A percentile compares a stretch with the other conserved stretches of the same genome.
phyloP scores from a whole-genome alignment of 106 monocot species.

The Dioscorea alata region DNA sequence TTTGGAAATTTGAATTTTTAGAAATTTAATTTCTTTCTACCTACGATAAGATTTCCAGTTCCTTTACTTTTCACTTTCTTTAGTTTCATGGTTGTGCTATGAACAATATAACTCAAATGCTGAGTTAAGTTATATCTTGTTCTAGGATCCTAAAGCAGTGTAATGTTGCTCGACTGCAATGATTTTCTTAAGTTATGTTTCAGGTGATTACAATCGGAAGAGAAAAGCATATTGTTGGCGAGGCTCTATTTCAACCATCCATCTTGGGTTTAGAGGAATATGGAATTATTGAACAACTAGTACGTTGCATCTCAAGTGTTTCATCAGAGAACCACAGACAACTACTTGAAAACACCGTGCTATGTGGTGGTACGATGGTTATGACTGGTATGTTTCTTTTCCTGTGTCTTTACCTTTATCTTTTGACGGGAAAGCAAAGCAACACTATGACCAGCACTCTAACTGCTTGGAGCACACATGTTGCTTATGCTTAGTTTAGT shows the following conservation, averaged over 20 bases:
- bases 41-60: no score
- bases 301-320: slow-evolving; percentile 77
- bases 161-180: neutral
- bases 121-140: neutral
- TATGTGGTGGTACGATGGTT: slow-evolving; percentile 88
- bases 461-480: neutral
- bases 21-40: no score
- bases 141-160: no score
- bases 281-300: slow-evolving; percentile 92
- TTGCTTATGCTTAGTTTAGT: neutral
- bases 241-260: slow-evolving; percentile 88
- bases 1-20: no score
- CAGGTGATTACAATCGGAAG: slow-evolving; percentile 87
- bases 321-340: slow-evolving; percentile 92
- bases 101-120: no score
- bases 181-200: slow-evolving; percentile 4
- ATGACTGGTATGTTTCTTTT: slow-evolving; percentile 52
- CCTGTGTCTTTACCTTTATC: neutral
- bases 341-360: slow-evolving; percentile 84
- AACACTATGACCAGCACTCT: neutral
- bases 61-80: no score
- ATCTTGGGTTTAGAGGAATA: slow-evolving; percentile 83
- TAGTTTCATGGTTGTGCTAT: no score
- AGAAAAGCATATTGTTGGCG: slow-evolving; percentile 81
- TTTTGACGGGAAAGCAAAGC: neutral